Evolutionary conservation across 1,139 yeast species (phyloP), one percentile per base, ranked within the genome.

Genomic region (Magnusiomyces sp.): DNA sequence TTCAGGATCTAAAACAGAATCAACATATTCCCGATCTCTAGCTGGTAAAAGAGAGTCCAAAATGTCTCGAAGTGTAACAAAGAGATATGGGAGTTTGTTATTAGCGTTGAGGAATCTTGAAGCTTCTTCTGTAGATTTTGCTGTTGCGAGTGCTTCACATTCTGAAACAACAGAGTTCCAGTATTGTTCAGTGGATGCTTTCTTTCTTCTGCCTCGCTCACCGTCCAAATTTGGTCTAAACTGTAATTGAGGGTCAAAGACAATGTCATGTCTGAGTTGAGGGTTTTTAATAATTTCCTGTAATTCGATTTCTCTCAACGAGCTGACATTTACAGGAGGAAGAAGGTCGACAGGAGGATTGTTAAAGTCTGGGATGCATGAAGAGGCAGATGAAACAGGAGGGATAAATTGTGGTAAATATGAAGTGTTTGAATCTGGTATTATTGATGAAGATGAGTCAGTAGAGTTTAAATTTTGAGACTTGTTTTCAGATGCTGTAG

Each of bases 181-280:
- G 67, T 89, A 88, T 60, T 77, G 80, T 61, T 85, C 95, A 46
- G 89, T 83, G 43, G 83, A 73, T 51, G 76, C 69, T 65, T 82
- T 83, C 73, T 88, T 87, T 55, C 89, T 75, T 58, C 80, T 74
- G 38, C 95, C 96, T 50, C 95, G 72, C 67, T 87, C 95, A 48
- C 96, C 95, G 66, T 89, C 95, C 58, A 88, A 71, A 64, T 90
- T 86, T 40, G 97, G 96, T 59, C 96, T 76, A 66, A 89, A 89
- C 71, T 89, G 96, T 53, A 90, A 74, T 63, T 86, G 88, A 16
- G 97, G 95, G 68, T 90, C 97, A 64, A 90, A 90, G 29, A 88
- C 75, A 52, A 90, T 87, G 63, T 90, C 97, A 65, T 90, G 97
- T 56, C 97, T 78, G 53, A 90, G 73, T 66, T 88, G 96, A 7